These are phyloP conservation scores for Gautieria morchelliformis DNA, from an alignment of 768 basidiomycete genomes.

Conservation along the genomic window DNA sequence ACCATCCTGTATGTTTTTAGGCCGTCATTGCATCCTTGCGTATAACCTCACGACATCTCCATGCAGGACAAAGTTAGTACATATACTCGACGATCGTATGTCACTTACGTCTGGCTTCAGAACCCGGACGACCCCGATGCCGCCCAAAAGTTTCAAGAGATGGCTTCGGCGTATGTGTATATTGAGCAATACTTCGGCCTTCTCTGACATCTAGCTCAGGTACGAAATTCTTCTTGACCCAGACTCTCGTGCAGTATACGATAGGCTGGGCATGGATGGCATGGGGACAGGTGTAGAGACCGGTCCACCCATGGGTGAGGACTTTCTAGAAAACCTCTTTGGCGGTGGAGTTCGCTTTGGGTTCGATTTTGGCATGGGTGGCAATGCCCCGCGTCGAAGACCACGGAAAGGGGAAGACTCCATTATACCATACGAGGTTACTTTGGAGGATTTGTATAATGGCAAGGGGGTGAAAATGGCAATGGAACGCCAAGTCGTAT, in stretches of 20 bases:
- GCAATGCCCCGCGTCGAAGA: slow-evolving; percentile 27
- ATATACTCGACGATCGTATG: not conserved
- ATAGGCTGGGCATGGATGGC: slow-evolving; percentile 63
- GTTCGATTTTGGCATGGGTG: slow-evolving; percentile 41
- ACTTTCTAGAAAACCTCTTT: slow-evolving; percentile 73
- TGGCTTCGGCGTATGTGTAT: slow-evolving; percentile 69
- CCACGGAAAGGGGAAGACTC: slow-evolving; percentile 61
- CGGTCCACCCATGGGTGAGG: slow-evolving; percentile 44
- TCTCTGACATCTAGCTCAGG: slow-evolving; percentile 25
- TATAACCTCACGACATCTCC: not conserved
- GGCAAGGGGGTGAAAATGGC: slow-evolving; percentile 85
- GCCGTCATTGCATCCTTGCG: not conserved
- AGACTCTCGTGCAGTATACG: slow-evolving; percentile 61
- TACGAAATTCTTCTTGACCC: slow-evolving; percentile 78
- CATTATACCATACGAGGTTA: slow-evolving; percentile 71
- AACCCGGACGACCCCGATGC: slow-evolving; percentile 86
- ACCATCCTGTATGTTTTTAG: slow-evolving; percentile 61
- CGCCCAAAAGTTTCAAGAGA: slow-evolving; percentile 76
- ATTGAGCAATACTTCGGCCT: not conserved
- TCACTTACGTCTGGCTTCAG: slow-evolving; percentile 25
- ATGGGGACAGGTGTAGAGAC: slow-evolving; percentile 40
- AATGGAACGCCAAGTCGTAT: slow-evolving; percentile 78
- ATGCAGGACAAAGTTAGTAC: slow-evolving; percentile 56
- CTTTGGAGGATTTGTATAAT: slow-evolving; percentile 87
- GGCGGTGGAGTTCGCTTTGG: slow-evolving; percentile 52